Base-by-base conservation (phyloP, 495 filamentous ascomycete genomes). In the Tetracladium setigerum region DNA sequence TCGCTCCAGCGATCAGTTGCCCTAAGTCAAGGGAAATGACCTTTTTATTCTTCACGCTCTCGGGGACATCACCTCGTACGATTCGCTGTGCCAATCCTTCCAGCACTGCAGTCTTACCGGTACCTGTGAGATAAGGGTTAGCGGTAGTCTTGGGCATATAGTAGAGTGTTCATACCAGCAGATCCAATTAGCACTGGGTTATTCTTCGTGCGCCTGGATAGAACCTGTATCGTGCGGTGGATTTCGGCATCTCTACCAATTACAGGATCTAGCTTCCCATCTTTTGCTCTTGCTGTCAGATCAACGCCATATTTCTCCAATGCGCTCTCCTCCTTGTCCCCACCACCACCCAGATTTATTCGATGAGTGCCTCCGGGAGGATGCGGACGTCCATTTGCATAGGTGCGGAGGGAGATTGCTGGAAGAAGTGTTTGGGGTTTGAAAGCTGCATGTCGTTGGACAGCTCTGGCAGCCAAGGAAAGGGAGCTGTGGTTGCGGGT, bases 181-280 rank as follows among this genome's bases (percentile, higher is more conserved):
- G 77, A 79, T 55, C 92, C 92, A 49, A 96, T 95, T 24, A 96
- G 70, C 15, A 96, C 91, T 1, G 92, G 92, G 50, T 97, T 97
- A 61, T 98, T 97, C 65, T 97, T 98, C 5, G 92, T 96, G 40
- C 92, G 74, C 46, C 92, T 74, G 10, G 91, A 96, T 11, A 98
- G 68, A 18, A 98, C 79, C 56, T 98, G 92, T 30, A 98, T 95
- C 4, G 91, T 95, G 38, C 94, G 74, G 60, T 95, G 86, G 39
- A 96, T 94, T 65, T 95, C 89, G 7, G 78, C 72, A 54, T 95
- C 89, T 61, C 92, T 76, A 16, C 92, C 92, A 63, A 98, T 96
- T 5, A 97, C 89, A 1, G 92, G 92, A 57, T 98, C 92, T 5
- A 98, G 73, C 62, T 95, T 96, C 38, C 92, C 92, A 19, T 81